phyloP scores from a whole-genome alignment of 169 alveolate species.

The Eimeria sp. region DNA sequence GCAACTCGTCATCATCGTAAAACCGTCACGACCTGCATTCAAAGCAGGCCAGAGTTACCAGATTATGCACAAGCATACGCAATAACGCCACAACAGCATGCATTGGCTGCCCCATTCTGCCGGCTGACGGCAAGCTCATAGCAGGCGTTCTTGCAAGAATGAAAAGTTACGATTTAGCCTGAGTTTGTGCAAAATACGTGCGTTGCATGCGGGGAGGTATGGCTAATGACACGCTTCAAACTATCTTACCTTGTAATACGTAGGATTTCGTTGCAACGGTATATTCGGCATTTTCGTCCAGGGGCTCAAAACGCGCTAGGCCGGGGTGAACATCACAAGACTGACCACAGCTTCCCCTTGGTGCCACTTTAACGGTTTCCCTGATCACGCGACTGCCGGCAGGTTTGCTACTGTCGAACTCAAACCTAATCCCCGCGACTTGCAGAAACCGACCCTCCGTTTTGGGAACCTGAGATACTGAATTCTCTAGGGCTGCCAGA shows the following conservation, averaged over 20 bases:
- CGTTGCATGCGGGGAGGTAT: background rate
- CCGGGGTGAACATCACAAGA: constrained; percentile 27
- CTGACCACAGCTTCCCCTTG: constrained; percentile 19
- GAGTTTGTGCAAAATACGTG: background rate
- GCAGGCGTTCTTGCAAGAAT: background rate
- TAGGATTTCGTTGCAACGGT: constrained; percentile 80
- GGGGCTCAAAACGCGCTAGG: constrained; percentile 76
- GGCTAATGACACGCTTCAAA: background rate
- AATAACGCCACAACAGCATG: background rate
- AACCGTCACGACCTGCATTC: constrained; percentile 85
- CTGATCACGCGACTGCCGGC: constrained; percentile 86
- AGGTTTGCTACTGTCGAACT: constrained; percentile 83
- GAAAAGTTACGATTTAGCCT: background rate
- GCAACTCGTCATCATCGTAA: constrained; percentile 79
- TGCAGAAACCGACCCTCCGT: constrained; percentile 94
- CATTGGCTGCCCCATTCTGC: background rate
- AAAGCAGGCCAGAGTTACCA: background rate
- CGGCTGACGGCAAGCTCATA: background rate
- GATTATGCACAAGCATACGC: background rate
- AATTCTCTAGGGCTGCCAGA: constrained; percentile 87
- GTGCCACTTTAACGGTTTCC: constrained; percentile 83
- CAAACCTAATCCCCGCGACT: constrained; percentile 89
- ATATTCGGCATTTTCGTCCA: constrained; percentile 82
- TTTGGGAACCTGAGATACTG: constrained; percentile 91
- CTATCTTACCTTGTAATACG: constrained; percentile 69